Evolutionary conservation across 2,329 filamentous ascomycete species (phyloP), one percentile per base, ranked within the genome.

Genomic region (Verticillium longisporum): DNA sequence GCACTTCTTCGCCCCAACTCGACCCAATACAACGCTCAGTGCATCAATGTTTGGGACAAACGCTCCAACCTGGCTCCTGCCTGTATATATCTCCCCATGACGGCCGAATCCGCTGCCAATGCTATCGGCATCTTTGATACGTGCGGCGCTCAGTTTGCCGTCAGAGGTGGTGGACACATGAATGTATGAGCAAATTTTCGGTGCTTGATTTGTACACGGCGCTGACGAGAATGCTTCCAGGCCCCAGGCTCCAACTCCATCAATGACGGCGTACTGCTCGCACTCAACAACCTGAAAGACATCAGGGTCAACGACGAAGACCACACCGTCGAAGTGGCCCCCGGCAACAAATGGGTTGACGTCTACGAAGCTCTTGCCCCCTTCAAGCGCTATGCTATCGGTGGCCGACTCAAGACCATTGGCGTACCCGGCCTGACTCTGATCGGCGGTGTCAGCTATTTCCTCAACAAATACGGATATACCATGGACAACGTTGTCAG

Each of bases 361-460:
- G 69, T 73, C 18, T 71, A 71, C 59, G 11, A 38, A 6, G 62
- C 63, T 11, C 55, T 72, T 4, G 67, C 62, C 4, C 62, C 67
- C 1, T 61, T 68, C n/a, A 64, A 62, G 9, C 61, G 63, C 1
- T 68, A 68, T 45, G 61, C 62, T 41, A 66, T 71, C 41, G 70
- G 71, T n/a, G 70, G 70, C 6, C 68, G 71, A 7, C 63, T 70
- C 32, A 67, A 67, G 33, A 64, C 60, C 0, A 69, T 72, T 18
- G 71, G 70, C 4, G 68, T 73, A 3, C 64, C 67, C 7, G 71
- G 71, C 5, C 66, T 72, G 4, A 65, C 65, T 5, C 57, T 72
- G 3, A 67, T 71, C 33, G 71, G 72, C 9, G 71, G 71, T 0
- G 63, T 71, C 15, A 64, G 65, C 41, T 72, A 68, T 57, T 67